Conservation (phyloP, 2,329 filamentous ascomycete genomes). For the Colletotrichum somersetense region DNA sequence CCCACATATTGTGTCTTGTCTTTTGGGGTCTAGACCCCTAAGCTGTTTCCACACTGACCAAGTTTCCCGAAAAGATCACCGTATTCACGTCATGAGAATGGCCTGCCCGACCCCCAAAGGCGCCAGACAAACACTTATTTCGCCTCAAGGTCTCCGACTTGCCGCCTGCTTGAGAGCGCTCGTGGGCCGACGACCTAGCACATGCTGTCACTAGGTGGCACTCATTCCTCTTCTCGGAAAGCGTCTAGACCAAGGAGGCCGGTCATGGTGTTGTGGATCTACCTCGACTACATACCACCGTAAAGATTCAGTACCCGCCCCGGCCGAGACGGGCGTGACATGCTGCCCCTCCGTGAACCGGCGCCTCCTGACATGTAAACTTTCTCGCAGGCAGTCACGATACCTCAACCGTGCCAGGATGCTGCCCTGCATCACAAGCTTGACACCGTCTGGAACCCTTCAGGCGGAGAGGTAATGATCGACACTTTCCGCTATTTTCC, state of each 20-base stretch:
- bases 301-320: slow-evolving; percentile 20
- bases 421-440: slow-evolving; percentile 20
- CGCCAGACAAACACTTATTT: not conserved
- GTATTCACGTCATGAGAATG: slow-evolving; percentile 26
- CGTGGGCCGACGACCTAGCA: slow-evolving; percentile 7
- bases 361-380: slow-evolving; percentile 12
- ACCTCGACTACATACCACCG: not conserved
- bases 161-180: slow-evolving; percentile 9
- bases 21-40: slow-evolving; percentile 27
- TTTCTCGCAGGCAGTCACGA: slow-evolving; percentile 6
- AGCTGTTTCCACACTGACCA: slow-evolving; percentile 35
- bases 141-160: not conserved
- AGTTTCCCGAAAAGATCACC: slow-evolving; percentile 29
- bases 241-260: slow-evolving; percentile 23
- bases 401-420: slow-evolving; percentile 13
- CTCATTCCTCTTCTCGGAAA: slow-evolving; percentile 7
- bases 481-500: slow-evolving; percentile 18
- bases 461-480: slow-evolving; percentile 22
- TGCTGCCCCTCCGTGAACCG: slow-evolving; percentile 11
- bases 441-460: slow-evolving; percentile 1
- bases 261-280: slow-evolving; percentile 27
- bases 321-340: not conserved
- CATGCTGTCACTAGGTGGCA: not conserved
- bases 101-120: slow-evolving; percentile 2
- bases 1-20: slow-evolving; percentile 10